Percentiles rank a stretch among this genome's conserved stretches.
Conservation (phyloP, 1,284 basidiomycete genomes). For the Trichosporon coremiiforme region DNA sequence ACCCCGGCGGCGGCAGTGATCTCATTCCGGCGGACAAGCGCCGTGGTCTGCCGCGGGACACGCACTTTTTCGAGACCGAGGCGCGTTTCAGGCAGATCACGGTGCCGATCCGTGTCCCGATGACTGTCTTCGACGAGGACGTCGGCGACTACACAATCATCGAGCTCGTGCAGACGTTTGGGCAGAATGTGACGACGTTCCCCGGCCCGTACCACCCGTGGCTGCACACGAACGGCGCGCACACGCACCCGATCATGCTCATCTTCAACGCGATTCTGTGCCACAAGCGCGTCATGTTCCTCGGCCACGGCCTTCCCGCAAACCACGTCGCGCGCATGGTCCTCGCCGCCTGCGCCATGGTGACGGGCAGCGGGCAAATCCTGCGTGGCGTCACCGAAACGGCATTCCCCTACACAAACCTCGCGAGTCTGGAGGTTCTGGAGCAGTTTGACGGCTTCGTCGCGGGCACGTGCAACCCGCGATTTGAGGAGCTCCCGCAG, state of each 20-base stretch:
- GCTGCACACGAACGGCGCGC: conserved; percentile 84
- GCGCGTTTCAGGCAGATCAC: conserved; percentile 75
- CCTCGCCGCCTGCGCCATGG: conserved; percentile 87
- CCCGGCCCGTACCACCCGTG: conserved; percentile 83
- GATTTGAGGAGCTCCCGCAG: conserved; percentile 79
- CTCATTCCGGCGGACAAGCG: conserved; percentile 21
- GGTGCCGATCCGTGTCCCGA: conserved; percentile 81
- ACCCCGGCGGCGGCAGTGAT: conserved; percentile 22
- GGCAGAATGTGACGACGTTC: conserved; percentile 64
- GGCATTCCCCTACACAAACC: conserved; percentile 90
- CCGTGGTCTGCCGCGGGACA: conserved; percentile 69
- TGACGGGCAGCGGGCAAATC: conserved; percentile 81
- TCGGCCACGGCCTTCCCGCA: conserved; percentile 82
- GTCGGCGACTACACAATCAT: conserved; percentile 98
- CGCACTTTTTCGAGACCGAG: conserved; percentile 85
- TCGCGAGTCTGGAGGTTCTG: conserved; percentile 85
- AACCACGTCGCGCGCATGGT: conserved; percentile 87
- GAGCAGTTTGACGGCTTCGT: conserved; percentile 86
- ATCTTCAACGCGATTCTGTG: conserved; percentile 94
- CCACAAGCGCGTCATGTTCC: conserved; percentile 88
- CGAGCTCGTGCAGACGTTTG: conserved; percentile 84
- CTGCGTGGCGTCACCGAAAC: conserved; percentile 81
- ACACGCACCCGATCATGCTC: conserved; percentile 89
- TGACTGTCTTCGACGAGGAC: conserved; percentile 85
- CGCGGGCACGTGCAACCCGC: conserved; percentile 93